Base-by-base conservation (phyloP, 208 protist species). In the Acanthamoeba sp. region DNA sequence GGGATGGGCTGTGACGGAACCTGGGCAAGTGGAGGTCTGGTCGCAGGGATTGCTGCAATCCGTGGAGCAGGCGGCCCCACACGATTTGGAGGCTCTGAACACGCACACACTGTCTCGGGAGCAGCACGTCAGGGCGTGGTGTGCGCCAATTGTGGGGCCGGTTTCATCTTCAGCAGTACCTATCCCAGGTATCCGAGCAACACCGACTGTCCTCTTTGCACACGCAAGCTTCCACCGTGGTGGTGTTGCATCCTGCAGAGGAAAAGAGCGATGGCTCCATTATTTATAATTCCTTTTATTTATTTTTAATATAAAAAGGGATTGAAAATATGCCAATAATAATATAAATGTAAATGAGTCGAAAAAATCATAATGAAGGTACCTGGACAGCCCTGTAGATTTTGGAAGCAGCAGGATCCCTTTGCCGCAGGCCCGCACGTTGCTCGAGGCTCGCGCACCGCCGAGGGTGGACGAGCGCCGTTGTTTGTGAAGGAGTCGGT, bases 101-200 rank as follows among this genome's bases (percentile, higher is more conserved):
- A 87, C 78, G 45, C 78, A 87, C n/a, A 87, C 3, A 34, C 78
- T 87, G 45, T n/a, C n/a, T n/a, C n/a, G n/a, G n/a, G n/a, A n/a
- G n/a, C n/a, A n/a, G n/a, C n/a, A n/a, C n/a, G n/a, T n/a, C n/a
- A n/a, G n/a, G n/a, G n/a, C n/a, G n/a, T n/a, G n/a, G n/a, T n/a
- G n/a, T n/a, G n/a, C n/a, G n/a, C n/a, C n/a, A n/a, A n/a, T n/a
- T n/a, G n/a, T n/a, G n/a, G n/a, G n/a, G n/a, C n/a, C n/a, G n/a
- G n/a, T n/a, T n/a, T n/a, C n/a, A n/a, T n/a, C n/a, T n/a, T n/a
- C n/a, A n/a, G n/a, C n/a, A 36, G 22, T 27, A 80, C 71, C 71
- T 80, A 24, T 80, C 71, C 71, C 71, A 80, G 5, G 71, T 50
- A 24, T 40, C 71, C 1, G 71, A 80, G 40, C 71, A 80, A 22